These are phyloP conservation scores for Cladophialophora yegresii DNA, from an alignment of 2,329 filamentous ascomycete genomes.

Conservation along the genomic window DNA sequence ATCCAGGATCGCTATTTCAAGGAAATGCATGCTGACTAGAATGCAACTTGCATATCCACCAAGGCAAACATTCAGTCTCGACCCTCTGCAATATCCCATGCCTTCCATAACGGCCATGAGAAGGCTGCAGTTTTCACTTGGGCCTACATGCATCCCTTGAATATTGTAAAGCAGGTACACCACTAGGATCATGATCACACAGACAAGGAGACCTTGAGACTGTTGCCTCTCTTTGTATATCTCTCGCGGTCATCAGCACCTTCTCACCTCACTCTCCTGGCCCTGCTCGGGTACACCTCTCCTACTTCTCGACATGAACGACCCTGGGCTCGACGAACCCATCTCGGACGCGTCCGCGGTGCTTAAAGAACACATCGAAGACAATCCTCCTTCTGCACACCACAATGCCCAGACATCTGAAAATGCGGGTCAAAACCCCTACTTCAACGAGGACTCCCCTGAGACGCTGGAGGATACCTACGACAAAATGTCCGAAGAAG, in stretches of 20 bases:
- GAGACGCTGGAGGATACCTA: conserved; percentile 5
- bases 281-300: background rate
- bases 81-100: background rate
- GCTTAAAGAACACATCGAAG: conserved; percentile 46
- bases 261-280: background rate
- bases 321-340: conserved; percentile 56
- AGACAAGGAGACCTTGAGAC: background rate
- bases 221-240: background rate
- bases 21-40: conserved; percentile 1
- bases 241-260: background rate
- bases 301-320: conserved; percentile 46
- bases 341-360: conserved; percentile 52
- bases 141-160: background rate
- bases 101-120: background rate
- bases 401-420: conserved; percentile 12
- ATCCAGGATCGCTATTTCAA: background rate
- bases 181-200: background rate
- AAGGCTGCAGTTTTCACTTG: background rate
- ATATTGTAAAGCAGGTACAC: background rate
- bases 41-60: background rate
- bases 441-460: conserved; percentile 30
- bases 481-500: conserved; percentile 27
- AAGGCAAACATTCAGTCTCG: background rate
- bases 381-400: conserved; percentile 35
- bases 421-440: conserved; percentile 34